Evolutionary conservation across 106 monocot genomes (phyloP), one percentile per base, ranked within the genome.

Genomic region (Dioscorea dumetorum): DNA sequence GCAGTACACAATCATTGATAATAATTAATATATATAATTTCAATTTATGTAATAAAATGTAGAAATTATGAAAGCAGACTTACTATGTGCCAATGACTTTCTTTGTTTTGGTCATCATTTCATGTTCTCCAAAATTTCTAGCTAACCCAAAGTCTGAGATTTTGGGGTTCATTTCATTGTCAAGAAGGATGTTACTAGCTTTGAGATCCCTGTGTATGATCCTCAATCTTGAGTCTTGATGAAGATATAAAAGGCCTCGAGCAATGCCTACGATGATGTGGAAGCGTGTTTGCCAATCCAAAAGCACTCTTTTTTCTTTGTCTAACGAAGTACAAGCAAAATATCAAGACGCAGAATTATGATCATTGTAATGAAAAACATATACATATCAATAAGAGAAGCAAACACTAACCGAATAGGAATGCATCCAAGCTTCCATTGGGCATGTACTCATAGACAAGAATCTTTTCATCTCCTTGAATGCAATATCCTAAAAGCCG

Each of bases 401-500:
- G 12, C 34, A 60, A 6, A 41, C 1, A 16, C 49, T 22, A 21
- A 81, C 81, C 67, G 48, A 76, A 81, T 50, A 81, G 34, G 50
- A 72, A 73, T 0, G 49, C 23, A 48, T 81, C 76, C 34, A 81
- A 67, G 72, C 75, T 81, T 67, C 54, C 58, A 5, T 81, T 81
- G 0, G 49, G 54, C 60, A 81, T 60, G 60, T 61, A 81, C 49
- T 76, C 81, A 41, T 81, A 76, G 24, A 76, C 35, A 4, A 81
- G 50, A 12, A 81, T 48, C 76, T 53, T 76, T 33, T 81, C 79
- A 8, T 73, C 67, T 31, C 22, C 72, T 22, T 72, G 56, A 28
- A 73, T 72, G 64, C 76, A 81, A 23, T 60, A 82, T 12, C 82
- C 77, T 2, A 82, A 14, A 23, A 82, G 66, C 49, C 70, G 62